phyloP scores from a whole-genome alignment of 352 stramenopile genomes.

The Pythium volutum region DNA sequence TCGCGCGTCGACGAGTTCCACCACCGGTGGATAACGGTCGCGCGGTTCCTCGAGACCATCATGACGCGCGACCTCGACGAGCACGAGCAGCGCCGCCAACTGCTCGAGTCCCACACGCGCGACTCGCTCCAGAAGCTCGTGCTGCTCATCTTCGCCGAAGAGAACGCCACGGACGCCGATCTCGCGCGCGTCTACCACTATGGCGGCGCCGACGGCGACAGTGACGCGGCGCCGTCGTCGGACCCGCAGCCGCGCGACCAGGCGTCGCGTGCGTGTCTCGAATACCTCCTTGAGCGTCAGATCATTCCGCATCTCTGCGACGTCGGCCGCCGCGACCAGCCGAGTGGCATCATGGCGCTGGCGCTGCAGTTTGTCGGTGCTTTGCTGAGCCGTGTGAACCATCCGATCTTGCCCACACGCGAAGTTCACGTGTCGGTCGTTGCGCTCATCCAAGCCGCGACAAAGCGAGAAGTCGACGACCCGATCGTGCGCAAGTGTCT shows the following conservation, averaged over 20 bases:
- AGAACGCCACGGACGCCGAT: constrained; percentile 74
- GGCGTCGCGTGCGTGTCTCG: constrained; percentile 56
- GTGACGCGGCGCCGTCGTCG: constrained; percentile 7
- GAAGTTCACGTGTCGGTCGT: constrained; percentile 82
- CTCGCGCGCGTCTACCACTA: constrained; percentile 35
- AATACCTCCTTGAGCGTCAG: constrained; percentile 84
- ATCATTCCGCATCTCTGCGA: constrained; percentile 80
- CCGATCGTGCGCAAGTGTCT: constrained; percentile 81
- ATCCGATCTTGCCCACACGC: constrained; percentile 75
- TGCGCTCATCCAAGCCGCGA: constrained; percentile 74
- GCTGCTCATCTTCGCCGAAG: constrained; percentile 82
- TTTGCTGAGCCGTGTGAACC: constrained; percentile 78
- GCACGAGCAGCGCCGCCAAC: constrained; percentile 63
- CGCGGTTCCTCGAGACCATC: constrained; percentile 74
- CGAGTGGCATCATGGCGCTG: constrained; percentile 83
- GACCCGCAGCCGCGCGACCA: constrained; percentile 30
- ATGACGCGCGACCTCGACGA: constrained; percentile 62
- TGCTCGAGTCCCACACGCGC: constrained; percentile 77
- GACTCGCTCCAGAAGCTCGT: constrained; percentile 85
- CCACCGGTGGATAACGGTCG: constrained; percentile 75
- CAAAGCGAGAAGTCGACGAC: constrained; percentile 79
- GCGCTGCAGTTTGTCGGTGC: constrained; percentile 79
- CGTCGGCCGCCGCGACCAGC: constrained; percentile 61
- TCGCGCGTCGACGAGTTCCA: constrained; percentile 84
- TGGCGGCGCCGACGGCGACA: constrained; percentile 23